A percentile compares a stretch with the other conserved stretches of the same genome.
These are phyloP conservation scores for Amphicarpaea edgeworthii DNA, from an alignment of 306 rosid species.

Conservation along the genomic window DNA sequence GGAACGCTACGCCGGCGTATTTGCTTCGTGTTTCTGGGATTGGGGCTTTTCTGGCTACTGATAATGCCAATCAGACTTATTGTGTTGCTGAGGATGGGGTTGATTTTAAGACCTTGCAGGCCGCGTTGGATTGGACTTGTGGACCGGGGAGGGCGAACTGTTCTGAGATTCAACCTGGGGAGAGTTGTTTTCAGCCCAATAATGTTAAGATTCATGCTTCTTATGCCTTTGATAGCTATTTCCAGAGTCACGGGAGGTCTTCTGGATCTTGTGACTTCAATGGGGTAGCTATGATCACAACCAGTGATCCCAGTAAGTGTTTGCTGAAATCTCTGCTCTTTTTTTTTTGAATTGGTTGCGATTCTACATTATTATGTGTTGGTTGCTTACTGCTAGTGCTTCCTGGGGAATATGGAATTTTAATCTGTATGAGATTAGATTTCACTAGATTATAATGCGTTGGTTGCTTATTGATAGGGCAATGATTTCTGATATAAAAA, in stretches of 20 bases:
- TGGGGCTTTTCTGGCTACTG: slow-evolving; percentile 82
- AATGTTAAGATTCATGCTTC: slow-evolving; percentile 86
- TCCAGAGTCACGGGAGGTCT: slow-evolving; percentile 67
- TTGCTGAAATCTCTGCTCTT: neutral
- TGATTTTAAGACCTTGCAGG: slow-evolving; percentile 75
- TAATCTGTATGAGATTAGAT: neutral
- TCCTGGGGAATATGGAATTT: neutral
- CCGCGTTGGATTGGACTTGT: slow-evolving; percentile 94
- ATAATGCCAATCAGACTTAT: slow-evolving; percentile 74
- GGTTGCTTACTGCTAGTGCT: slow-evolving; percentile 14
- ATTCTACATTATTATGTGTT: neutral
- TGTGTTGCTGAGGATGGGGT: slow-evolving; percentile 74
- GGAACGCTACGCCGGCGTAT: slow-evolving; percentile 70
- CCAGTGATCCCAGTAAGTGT: slow-evolving; percentile 84
- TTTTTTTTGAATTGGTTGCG: slow-evolving; percentile 6
- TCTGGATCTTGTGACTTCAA: slow-evolving; percentile 88
- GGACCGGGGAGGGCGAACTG: slow-evolving; percentile 86
- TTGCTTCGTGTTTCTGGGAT: slow-evolving; percentile 80
- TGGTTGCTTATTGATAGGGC: too few species aligned
- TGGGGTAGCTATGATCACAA: slow-evolving; percentile 84
- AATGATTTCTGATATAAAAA: slow-evolving; percentile 35
- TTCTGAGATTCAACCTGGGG: slow-evolving; percentile 88
- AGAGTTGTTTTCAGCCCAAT: slow-evolving; percentile 75
- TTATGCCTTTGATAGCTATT: slow-evolving; percentile 92
- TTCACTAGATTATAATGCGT: neutral